Conservation (phyloP, 2,329 filamentous ascomycete genomes). For the Helotiales sp. region DNA sequence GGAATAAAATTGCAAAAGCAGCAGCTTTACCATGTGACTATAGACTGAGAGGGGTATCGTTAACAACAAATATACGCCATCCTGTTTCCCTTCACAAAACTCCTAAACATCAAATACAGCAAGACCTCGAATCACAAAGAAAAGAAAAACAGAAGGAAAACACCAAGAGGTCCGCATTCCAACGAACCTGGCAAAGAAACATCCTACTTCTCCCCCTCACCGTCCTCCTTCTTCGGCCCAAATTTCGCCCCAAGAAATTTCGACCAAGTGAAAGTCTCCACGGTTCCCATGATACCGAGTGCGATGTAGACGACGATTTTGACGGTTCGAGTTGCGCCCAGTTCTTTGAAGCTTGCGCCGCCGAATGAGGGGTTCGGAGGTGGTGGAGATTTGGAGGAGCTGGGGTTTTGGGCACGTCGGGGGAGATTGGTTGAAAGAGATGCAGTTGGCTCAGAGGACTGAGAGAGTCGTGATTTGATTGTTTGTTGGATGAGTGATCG, state of each 20-base stretch:
- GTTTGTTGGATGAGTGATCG: not conserved
- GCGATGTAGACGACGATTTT: constrained; percentile 21
- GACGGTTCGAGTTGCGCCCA: constrained; percentile 26
- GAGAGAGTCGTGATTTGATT: not conserved
- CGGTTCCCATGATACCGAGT: constrained; percentile 17
- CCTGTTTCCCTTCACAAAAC: not conserved
- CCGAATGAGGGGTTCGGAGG: constrained; percentile 14
- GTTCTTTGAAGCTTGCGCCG: constrained; percentile 22
- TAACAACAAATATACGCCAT: too few species aligned
- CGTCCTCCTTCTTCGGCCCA: not conserved
- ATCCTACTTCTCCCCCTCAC: not conserved
- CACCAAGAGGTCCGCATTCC: not conserved
- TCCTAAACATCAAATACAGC: not conserved
- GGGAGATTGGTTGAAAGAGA: not conserved
- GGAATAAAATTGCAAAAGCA: too few species aligned
- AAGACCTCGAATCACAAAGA: not conserved
- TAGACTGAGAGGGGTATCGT: constrained; percentile 1
- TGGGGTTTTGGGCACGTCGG: not conserved
- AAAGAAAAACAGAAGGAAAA: not conserved
- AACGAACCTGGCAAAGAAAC: not conserved
- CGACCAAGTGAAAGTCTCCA: constrained; percentile 19
- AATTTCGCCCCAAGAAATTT: constrained; percentile 18
- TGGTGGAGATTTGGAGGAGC: not conserved
- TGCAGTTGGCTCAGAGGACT: not conserved
- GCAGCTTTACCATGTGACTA: too few species aligned